phyloP scores from a whole-genome alignment of 495 filamentous ascomycete genomes.

The Trichoderma erinaceum region DNA sequence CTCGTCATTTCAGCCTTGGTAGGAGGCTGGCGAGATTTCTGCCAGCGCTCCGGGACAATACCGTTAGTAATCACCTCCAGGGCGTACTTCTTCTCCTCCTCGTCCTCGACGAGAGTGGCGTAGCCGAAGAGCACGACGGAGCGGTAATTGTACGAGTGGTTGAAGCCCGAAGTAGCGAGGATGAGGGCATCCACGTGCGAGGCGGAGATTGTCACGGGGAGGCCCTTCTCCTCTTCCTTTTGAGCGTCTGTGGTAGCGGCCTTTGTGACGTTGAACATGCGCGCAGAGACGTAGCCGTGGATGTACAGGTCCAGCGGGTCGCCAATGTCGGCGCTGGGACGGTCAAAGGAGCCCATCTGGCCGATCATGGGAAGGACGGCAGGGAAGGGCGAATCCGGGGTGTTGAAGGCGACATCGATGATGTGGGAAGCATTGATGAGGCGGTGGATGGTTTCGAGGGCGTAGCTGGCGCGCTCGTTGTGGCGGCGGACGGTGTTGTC shows the following conservation, averaged over 20 bases:
- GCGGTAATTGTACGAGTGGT: slow-evolving; percentile 86
- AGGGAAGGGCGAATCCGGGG: slow-evolving; percentile 61
- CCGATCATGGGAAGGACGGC: slow-evolving; percentile 84
- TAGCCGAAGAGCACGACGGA: slow-evolving; percentile 74
- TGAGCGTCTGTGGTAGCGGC: slow-evolving; percentile 34
- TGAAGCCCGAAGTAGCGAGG: slow-evolving; percentile 68
- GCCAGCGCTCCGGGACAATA: slow-evolving; percentile 64
- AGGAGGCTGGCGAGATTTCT: slow-evolving; percentile 63
- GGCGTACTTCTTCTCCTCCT: slow-evolving; percentile 72
- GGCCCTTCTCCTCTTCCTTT: slow-evolving; percentile 28
- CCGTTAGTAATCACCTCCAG: slow-evolving; percentile 77
- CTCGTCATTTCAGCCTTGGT: slow-evolving; percentile 68
- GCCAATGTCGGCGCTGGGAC: slow-evolving; percentile 55
- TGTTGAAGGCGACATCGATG: slow-evolving; percentile 77
- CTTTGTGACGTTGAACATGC: slow-evolving; percentile 60
- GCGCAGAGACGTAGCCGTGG: slow-evolving; percentile 79
- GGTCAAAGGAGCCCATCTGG: slow-evolving; percentile 65
- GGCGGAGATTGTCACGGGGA: slow-evolving; percentile 62
- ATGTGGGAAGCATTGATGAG: slow-evolving; percentile 74
- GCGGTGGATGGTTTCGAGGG: slow-evolving; percentile 66
- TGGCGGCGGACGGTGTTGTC: slow-evolving; percentile 70
- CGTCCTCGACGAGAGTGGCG: slow-evolving; percentile 58
- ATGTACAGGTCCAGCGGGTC: slow-evolving; percentile 75
- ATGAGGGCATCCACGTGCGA: slow-evolving; percentile 66
- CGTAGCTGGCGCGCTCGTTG: slow-evolving; percentile 63